Base-by-base conservation (phyloP, 805 yeast genomes). In the Nakazawaea anatomiae region DNA sequence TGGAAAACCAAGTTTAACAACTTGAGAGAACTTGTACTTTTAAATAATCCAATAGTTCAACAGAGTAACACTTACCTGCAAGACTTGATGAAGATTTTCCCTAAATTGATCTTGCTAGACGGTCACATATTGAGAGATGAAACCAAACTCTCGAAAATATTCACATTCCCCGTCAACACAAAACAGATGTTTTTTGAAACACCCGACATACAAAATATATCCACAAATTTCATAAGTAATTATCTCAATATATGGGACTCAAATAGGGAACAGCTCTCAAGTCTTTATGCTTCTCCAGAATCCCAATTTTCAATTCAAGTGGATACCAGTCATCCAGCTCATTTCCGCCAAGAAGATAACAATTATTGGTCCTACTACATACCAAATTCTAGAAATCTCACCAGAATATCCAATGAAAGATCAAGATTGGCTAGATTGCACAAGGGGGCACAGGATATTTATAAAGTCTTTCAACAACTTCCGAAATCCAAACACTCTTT, bases 291-390 rank as follows among this genome's bases (percentile, higher is more conserved):
- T 48, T 51, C 53, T 3, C 78, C 79, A 45, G 86, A 85, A 60
- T 89, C 97, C 0, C 88, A 86, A 62, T 92, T 94, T 60, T 90
- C 97, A 0, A 63, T 86, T 50, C 85, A 87, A 54, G 81, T 85
- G 27, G 95, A 89, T 67, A 72, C 88, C 1, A 70, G 83, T 0
- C 85, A 85, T 43, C 47, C 44, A 32, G 28, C 50, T 43, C 10
- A 27, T 27, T 46, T 30, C 47, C 50, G 42, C 6, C 29, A 42
- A n/a, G 47, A 40, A 27, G 46, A 43, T 25, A 14, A 42, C 4
- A 12, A 46, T 10, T 64, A 78, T 1, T 86, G 87, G 74, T 84
- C 86, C 14, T 76, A 79, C 59, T 91, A 90, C 64, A 68, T 87
- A 7, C 76, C 86, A 3, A 71, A 79, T 43, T 89, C 96, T 12